Conservation (phyloP, 169 alveolate species). For the Cystoisospora suis region DNA sequence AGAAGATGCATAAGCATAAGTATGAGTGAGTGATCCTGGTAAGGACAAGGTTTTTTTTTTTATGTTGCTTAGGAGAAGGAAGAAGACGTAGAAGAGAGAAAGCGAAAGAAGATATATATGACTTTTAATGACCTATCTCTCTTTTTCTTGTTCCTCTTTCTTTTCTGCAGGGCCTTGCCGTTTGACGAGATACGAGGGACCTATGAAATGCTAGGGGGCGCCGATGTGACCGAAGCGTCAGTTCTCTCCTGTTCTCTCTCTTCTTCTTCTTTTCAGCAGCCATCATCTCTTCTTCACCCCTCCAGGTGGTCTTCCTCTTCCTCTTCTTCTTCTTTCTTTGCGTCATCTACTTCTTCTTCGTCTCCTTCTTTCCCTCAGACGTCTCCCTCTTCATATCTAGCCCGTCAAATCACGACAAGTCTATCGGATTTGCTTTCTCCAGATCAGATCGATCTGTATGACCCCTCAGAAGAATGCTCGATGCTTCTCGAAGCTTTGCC, state of each 20-base stretch:
- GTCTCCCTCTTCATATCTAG: background rate
- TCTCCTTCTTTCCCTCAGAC: background rate
- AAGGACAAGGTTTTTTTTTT: no score
- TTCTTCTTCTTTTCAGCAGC: background rate
- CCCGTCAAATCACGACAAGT: background rate
- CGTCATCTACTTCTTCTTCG: background rate
- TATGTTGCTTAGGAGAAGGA: no score
- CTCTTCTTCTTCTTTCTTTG: background rate
- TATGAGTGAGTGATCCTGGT: no score
- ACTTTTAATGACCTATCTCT: no score
- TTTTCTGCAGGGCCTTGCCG: constrained; percentile 10
- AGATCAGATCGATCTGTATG: background rate
- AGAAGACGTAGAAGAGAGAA: no score
- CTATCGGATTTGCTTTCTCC: background rate
- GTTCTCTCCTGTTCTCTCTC: background rate
- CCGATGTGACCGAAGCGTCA: background rate
- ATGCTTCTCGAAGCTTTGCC: constrained; percentile 21
- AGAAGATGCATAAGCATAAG: no score
- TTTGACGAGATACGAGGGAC: constrained; percentile 10
- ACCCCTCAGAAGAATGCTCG: constrained; percentile 12
- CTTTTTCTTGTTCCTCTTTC: background rate
- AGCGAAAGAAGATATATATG: no score
- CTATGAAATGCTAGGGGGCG: constrained; percentile 14
- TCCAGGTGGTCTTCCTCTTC: background rate
- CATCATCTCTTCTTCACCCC: no score